These are phyloP conservation scores for Loxodes magnus DNA, from an alignment of 73 alveolate species.

Conservation along the genomic window DNA sequence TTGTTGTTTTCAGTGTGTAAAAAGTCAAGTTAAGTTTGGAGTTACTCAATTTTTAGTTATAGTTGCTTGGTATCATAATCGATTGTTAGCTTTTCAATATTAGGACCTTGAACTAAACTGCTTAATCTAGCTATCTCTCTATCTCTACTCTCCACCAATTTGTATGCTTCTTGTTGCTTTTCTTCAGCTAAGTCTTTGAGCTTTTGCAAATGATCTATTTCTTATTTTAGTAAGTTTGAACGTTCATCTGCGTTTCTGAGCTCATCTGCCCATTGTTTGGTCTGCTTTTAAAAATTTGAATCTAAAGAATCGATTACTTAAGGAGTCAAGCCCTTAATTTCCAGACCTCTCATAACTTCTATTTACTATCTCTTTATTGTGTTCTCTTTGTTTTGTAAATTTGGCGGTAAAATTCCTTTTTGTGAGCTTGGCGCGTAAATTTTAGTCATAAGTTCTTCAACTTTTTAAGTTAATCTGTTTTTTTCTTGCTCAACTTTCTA, in stretches of 20 bases:
- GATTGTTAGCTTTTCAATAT: conserved; percentile 14
- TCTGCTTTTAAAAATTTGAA: neutral
- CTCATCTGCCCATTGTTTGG: conserved; percentile 35
- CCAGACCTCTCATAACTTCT: conserved; percentile 14
- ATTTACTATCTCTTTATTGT: conserved; percentile 6
- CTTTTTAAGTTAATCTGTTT: conserved; percentile 9
- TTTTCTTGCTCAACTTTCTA: conserved; percentile 12
- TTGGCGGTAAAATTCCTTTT: too few species aligned
- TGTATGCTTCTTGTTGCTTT: conserved; percentile 1
- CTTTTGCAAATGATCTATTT: neutral
- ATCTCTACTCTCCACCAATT: conserved; percentile 12
- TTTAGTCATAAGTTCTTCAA: conserved; percentile 24
- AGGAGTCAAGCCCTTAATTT: conserved; percentile 12
- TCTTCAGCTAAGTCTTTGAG: neutral
- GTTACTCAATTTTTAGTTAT: neutral
- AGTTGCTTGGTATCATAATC: conserved; percentile 8
- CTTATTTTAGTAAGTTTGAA: conserved; percentile 12
- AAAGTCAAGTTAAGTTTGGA: conserved; percentile 19
- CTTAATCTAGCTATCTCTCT: conserved; percentile 20
- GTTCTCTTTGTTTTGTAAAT: conserved; percentile 13
- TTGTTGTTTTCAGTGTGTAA: conserved; percentile 19
- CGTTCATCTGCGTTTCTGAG: conserved; percentile 34
- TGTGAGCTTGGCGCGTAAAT: conserved; percentile 16
- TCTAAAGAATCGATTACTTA: neutral
- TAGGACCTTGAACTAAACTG: conserved; percentile 9